Evolutionary conservation across 2,329 filamentous ascomycete genomes (phyloP), one percentile per base, ranked within the genome.

Genomic region (Sporothrix luriei): DNA sequence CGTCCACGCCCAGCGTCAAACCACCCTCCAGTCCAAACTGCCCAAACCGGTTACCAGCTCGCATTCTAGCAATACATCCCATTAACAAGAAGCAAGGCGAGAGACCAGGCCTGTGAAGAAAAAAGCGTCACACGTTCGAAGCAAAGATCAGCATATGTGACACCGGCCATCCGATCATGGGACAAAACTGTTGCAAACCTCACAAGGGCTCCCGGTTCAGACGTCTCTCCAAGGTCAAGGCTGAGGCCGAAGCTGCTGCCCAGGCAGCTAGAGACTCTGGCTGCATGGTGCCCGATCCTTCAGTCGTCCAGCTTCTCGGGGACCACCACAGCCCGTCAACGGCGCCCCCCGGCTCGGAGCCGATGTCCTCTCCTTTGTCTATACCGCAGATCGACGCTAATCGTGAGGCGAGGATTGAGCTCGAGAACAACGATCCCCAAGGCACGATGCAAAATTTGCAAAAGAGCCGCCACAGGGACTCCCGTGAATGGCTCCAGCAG

Each of bases 101-200:
- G n/a, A n/a, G n/a, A n/a, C 14, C 5, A 33, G 6, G 33, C 33
- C 33, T 33, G 4, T 33, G 5, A 9, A 62, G 46, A 26, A 11
- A 21, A 43, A 61, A 1, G 33, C 33, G 33, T 33, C 6, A 33
- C 3, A 7, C 33, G 6, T 33, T 33, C 6, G 33, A 29, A 51
- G 1, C n/a, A 33, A 24, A 61, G 11, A 3, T 13, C 54, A 10
- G 16, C 57, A 19, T 33, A 33, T 33, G 33, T 7, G 33, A 33
- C 33, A 33, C 33, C 5, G 16, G 38, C 40, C n/a, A 16, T 3
- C 11, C 21, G 29, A 40, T 26, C 43, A 69, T 66, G 68, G 68
- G 68, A 29, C 59, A 69, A 13, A n/a, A 16, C 6, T 66, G 49
- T 14, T 55, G 68, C 61, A 69, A 55, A 40, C 57, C 59, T 9